Evolutionary conservation across 2,329 filamentous ascomycete species (phyloP).

Genomic region (Venturia aucupariae): DNA sequence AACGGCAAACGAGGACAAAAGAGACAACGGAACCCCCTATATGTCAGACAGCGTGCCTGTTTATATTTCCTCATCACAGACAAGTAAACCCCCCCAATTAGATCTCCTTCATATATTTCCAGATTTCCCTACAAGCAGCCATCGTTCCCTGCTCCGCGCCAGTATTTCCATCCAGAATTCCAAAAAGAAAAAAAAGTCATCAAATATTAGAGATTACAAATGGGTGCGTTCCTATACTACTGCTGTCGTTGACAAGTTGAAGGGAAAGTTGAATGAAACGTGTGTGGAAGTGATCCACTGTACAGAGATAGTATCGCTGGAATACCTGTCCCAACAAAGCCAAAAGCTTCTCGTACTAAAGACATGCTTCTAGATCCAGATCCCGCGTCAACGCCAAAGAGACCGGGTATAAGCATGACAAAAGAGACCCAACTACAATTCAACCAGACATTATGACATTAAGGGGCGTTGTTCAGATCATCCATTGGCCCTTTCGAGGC

Average conservation of each 20-base stretch:
- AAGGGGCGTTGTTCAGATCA: not conserved
- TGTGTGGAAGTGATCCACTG: not conserved
- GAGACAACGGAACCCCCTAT: not conserved
- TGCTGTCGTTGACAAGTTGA: not conserved
- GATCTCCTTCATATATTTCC: not conserved
- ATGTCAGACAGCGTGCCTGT: not conserved
- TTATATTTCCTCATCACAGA: not conserved
- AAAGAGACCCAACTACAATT: not conserved
- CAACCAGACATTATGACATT: conserved; percentile 3
- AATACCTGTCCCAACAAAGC: not conserved
- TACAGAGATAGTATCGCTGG: not conserved
- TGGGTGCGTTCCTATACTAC: not conserved
- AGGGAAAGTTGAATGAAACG: not conserved
- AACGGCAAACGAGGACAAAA: not conserved
- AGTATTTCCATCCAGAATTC: not conserved
- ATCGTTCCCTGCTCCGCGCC: not conserved
- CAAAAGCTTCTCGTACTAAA: not conserved
- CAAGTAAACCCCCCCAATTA: not conserved
- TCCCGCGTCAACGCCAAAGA: not conserved
- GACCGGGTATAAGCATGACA: conserved; percentile 3
- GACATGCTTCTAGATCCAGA: not conserved
- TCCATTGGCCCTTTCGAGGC: not conserved
- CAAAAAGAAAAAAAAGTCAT: not conserved
- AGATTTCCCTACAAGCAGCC: not conserved
- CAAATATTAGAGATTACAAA: conserved; percentile 3